phyloP scores from a whole-genome alignment of 73 alveolate species.

The Paramecium tetraurelia region DNA sequence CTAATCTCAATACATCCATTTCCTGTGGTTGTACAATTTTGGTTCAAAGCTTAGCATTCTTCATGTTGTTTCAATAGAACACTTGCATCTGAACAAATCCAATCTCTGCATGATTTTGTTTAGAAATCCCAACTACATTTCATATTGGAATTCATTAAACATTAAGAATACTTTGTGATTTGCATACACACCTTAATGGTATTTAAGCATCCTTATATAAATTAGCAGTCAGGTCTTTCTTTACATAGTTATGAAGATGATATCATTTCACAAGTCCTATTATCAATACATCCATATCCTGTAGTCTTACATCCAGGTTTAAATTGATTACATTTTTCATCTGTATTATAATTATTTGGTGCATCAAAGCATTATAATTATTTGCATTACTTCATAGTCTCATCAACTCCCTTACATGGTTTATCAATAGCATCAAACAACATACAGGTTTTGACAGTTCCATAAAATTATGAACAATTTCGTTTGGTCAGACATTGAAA shows the following conservation, averaged over 20 bases:
- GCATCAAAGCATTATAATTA: neutral
- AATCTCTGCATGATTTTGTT: neutral
- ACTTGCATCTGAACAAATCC: neutral
- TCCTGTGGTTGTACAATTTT: neutral
- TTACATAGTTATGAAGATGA: neutral
- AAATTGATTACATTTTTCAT: neutral
- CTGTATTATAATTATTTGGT: conserved; percentile 6
- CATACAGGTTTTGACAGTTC: neutral
- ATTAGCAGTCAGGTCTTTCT: neutral
- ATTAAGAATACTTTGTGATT: neutral
- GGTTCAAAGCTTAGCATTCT: neutral
- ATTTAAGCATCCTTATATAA: neutral
- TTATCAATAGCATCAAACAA: neutral
- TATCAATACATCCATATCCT: conserved; percentile 24
- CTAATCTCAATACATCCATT: neutral
- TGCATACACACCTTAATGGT: neutral
- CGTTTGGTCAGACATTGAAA: neutral
- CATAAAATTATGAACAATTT: neutral
- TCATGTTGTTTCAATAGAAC: neutral
- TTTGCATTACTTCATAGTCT: neutral
- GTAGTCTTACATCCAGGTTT: neutral
- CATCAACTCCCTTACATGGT: conserved; percentile 6
- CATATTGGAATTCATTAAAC: neutral
- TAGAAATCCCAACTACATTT: neutral
- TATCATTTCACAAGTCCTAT: neutral